Conservation (phyloP, 1,139 yeast species). For the Geotrichum restrictum region DNA sequence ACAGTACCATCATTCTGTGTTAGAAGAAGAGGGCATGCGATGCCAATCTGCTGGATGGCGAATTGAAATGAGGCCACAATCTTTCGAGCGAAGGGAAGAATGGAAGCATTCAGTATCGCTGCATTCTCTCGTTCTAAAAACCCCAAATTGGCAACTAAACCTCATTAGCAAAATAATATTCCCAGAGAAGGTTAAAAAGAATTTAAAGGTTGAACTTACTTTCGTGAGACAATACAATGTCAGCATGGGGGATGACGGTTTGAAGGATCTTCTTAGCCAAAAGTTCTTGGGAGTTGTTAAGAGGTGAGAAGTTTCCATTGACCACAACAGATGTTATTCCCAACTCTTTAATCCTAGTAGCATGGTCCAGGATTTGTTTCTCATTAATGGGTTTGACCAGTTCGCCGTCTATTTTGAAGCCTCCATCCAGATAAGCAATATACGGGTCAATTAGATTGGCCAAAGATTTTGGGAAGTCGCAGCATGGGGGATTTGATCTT, state of each 20-base stretch:
- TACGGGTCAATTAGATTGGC: constrained; percentile 36
- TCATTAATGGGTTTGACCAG: constrained; percentile 37
- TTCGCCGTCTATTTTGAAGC: constrained; percentile 40
- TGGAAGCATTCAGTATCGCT: constrained; percentile 44
- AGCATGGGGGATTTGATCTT: constrained; percentile 39
- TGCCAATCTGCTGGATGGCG: constrained; percentile 37
- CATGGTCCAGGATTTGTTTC: constrained; percentile 35
- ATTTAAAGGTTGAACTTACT: constrained; percentile 13
- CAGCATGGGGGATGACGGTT: constrained; percentile 36
- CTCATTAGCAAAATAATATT: no score
- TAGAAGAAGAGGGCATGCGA: constrained; percentile 41
- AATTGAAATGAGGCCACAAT: constrained; percentile 40
- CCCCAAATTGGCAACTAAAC: constrained; percentile 41
- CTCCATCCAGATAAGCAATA: constrained; percentile 39
- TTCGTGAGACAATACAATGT: constrained; percentile 40
- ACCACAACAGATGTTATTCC: constrained; percentile 41
- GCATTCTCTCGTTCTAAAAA: constrained; percentile 45
- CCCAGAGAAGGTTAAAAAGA: background rate
- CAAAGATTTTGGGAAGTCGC: constrained; percentile 42
- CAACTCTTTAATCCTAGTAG: constrained; percentile 32
- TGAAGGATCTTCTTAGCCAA: constrained; percentile 36
- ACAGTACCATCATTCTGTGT: constrained; percentile 48
- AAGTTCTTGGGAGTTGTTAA: constrained; percentile 39
- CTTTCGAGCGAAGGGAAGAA: constrained; percentile 41
- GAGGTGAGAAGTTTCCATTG: constrained; percentile 43